These are phyloP conservation scores for Geum urbanum DNA, from an alignment of 306 rosid genomes.

Conservation along the genomic window DNA sequence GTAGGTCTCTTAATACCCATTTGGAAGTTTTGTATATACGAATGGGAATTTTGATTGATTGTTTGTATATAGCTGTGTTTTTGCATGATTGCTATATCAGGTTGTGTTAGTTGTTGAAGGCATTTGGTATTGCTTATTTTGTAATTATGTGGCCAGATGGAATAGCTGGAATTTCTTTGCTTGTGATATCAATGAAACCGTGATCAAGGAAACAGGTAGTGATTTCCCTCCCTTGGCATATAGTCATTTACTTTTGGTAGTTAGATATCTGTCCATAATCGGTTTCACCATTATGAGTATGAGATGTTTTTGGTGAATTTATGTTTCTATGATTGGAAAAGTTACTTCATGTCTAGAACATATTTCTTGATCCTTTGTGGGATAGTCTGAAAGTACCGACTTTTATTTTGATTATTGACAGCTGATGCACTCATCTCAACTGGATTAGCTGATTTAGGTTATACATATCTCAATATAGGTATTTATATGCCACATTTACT, in stretches of 20 bases:
- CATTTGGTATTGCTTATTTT: neutral
- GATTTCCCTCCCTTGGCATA: neutral
- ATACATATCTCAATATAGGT: conserved; percentile 83
- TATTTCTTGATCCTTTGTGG: neutral
- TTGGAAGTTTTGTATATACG: conserved; percentile 6
- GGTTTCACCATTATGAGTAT: neutral
- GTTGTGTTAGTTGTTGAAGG: neutral
- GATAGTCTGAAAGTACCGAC: conserved; percentile 25
- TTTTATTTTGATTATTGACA: conserved; percentile 37
- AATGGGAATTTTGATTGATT: conserved; percentile 7
- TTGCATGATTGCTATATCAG: neutral
- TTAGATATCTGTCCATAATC: conserved; percentile 9
- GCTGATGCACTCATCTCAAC: conserved; percentile 90
- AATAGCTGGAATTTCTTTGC: conserved; percentile 99
- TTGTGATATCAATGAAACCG: conserved; percentile 79
- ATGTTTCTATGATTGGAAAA: neutral
- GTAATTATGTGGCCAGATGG: conserved; percentile 60
- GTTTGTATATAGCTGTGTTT: neutral
- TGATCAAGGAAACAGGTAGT: conserved; percentile 82
- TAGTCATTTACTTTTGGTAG: neutral
- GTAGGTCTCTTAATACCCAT: neutral
- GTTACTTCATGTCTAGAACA: neutral
- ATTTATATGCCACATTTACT: conserved; percentile 19
- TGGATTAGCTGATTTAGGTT: conserved; percentile 88
- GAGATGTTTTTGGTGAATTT: neutral